These are phyloP conservation scores for Metarhizium guizhouense DNA, from an alignment of 2,329 filamentous ascomycete species.

Conservation along the genomic window DNA sequence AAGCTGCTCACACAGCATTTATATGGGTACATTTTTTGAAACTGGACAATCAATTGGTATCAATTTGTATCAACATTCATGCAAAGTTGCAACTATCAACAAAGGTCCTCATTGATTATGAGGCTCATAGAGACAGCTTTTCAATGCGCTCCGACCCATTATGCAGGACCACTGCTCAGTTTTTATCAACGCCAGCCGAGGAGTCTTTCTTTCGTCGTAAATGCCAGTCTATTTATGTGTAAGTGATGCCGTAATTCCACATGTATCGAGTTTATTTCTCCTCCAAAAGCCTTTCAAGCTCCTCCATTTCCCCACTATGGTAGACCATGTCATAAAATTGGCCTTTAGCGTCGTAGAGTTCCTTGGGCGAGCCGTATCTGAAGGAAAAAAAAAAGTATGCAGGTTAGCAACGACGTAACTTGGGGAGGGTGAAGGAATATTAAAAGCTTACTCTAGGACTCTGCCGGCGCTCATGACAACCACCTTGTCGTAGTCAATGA, in stretches of 20 bases:
- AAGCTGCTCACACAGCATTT: too few species aligned
- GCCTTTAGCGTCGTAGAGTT: constrained; percentile 34
- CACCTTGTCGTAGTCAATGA: constrained; percentile 50
- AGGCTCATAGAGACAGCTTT: too few species aligned
- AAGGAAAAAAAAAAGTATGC: too few species aligned
- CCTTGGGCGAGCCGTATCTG: constrained; percentile 36
- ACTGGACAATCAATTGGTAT: too few species aligned
- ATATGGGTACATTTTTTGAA: too few species aligned
- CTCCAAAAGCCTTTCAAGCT: constrained; percentile 29
- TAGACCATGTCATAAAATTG: constrained; percentile 47
- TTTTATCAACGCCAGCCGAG: too few species aligned
- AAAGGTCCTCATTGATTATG: too few species aligned
- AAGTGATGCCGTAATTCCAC: not conserved
- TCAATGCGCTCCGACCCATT: too few species aligned
- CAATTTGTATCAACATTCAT: too few species aligned
- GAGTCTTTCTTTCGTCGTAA: not conserved
- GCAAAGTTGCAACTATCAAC: too few species aligned
- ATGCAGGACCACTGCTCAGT: too few species aligned
- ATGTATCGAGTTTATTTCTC: not conserved
- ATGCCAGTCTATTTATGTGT: not conserved
- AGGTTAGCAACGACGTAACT: not conserved
- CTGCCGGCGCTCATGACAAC: constrained; percentile 46
- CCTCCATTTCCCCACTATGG: constrained; percentile 44
- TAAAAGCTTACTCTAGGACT: constrained; percentile 38
- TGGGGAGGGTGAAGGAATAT: not conserved